Evolutionary conservation across 208 protist species (phyloP), one percentile per base, ranked within the genome.

Genomic region (Novymonas esmeraldas): DNA sequence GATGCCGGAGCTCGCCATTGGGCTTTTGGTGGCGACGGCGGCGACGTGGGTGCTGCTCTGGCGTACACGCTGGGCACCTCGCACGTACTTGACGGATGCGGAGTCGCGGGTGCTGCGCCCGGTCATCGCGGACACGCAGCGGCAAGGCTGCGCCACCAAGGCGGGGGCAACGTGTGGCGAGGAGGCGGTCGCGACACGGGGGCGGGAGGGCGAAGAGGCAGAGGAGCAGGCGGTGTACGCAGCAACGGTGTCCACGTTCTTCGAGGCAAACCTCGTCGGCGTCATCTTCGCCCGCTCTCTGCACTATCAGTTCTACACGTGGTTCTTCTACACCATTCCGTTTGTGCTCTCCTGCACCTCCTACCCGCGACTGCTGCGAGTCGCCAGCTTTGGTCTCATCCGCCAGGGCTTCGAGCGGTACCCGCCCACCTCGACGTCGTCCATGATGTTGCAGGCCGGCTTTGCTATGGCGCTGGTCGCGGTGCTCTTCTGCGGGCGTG

Each of bases 251-350:
- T 64, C 85, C 60, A 90, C 90, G 0, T 42, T 98, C 29, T 84
- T 98, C 46, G 79, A 87, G 61, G 89, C 78, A 20, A 98, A 98
- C 72, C 75, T 98, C 16, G 84, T 98, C 56, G 97, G 96, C 20
- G 80, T 98, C 33, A 70, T 84, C 14, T 95, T 93, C 57, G 65
- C 86, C 6, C 81, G 95, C 39, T 82, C 82, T 5, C 41, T 99
- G n/a, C 96, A 98, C 70, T 98, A 93, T 68, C 95, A 98, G 83
- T 98, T 98, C 70, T 92, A 96, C 57, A 61, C 72, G 13, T 98
- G 94, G 91, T 98, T 97, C 78, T 96, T 90, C 69, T 88, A 97
- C 62, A 72, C 73, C 6, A 46, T 98, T 10, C 92, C 93, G 7
- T 80, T 97, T n/a, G 60, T 85, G 22, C 64, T 87, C 22, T 66